phyloP scores from a whole-genome alignment of 2,329 filamentous ascomycete genomes.

The Septoria linicola region DNA sequence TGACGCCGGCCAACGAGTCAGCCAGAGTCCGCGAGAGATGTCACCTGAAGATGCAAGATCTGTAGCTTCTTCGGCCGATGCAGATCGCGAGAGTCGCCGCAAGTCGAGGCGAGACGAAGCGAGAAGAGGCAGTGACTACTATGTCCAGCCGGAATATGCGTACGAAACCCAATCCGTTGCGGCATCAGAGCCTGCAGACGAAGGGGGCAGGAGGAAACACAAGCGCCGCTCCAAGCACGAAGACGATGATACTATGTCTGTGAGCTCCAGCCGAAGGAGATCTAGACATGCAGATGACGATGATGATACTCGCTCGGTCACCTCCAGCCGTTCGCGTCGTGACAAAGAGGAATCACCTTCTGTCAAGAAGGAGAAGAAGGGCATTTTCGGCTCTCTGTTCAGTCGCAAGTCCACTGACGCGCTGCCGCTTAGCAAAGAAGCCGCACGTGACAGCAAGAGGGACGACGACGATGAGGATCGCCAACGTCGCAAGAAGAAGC shows the following conservation, averaged over 20 bases:
- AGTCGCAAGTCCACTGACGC: slow-evolving; percentile 44
- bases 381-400: slow-evolving; percentile 49
- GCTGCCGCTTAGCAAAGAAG: slow-evolving; percentile 22
- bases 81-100: slow-evolving; percentile 36
- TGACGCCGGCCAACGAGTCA: slow-evolving; percentile 14
- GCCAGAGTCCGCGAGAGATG: slow-evolving; percentile 23
- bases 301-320: slow-evolving; percentile 45
- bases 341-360: slow-evolving; percentile 40
- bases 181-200: slow-evolving; percentile 44
- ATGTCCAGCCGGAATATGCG: slow-evolving; percentile 38
- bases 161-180: slow-evolving; percentile 44
- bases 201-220: slow-evolving; percentile 41
- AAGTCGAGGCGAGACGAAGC: slow-evolving; percentile 32
- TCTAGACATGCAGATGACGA: slow-evolving; percentile 35
- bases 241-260: slow-evolving; percentile 44
- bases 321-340: slow-evolving; percentile 42
- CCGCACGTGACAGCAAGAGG: slow-evolving; percentile 26
- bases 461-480: slow-evolving; percentile 47
- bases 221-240: slow-evolving; percentile 45
- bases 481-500: slow-evolving; percentile 45
- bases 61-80: slow-evolving; percentile 34
- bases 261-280: slow-evolving; percentile 42
- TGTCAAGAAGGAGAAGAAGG: slow-evolving; percentile 44
- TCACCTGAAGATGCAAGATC: slow-evolving; percentile 31
- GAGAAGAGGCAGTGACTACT: slow-evolving; percentile 35